Conservation (phyloP, 306 rosid species). For the Ammopiptanthus mongolicus region DNA sequence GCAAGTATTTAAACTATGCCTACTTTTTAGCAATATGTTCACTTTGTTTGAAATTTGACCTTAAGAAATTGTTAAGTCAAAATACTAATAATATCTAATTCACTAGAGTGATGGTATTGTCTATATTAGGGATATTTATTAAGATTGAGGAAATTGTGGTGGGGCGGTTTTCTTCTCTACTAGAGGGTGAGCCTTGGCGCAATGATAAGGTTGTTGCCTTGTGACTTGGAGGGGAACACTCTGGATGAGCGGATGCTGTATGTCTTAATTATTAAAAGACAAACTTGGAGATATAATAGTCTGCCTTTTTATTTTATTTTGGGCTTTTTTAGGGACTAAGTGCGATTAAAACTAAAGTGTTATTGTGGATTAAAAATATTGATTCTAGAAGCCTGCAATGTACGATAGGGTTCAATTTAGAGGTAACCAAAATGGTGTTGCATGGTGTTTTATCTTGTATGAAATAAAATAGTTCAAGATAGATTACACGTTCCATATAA, state of each 20-base stretch:
- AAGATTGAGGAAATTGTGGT: not conserved
- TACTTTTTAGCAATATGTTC: not conserved
- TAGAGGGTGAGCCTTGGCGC: too few species aligned
- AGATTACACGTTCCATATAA: not conserved
- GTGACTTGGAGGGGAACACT: too few species aligned
- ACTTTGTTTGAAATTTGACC: not conserved
- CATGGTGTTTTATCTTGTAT: too few species aligned
- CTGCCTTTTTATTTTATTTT: not conserved
- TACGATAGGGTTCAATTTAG: not conserved
- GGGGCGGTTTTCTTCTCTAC: not conserved
- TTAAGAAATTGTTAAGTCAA: not conserved
- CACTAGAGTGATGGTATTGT: not conserved
- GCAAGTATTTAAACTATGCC: not conserved
- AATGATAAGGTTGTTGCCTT: too few species aligned
- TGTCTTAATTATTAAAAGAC: not conserved
- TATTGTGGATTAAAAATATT: not conserved
- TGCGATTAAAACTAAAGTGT: not conserved
- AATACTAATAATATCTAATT: not conserved
- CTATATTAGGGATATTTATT: not conserved
- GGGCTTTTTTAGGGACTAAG: not conserved
- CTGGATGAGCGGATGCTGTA: too few species aligned
- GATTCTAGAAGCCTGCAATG: not conserved
- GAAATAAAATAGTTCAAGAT: not conserved
- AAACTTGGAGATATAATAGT: not conserved
- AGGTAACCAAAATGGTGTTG: not conserved